Evolutionary conservation across 768 basidiomycete genomes (phyloP).

Genomic region (Hericium coralloides): DNA sequence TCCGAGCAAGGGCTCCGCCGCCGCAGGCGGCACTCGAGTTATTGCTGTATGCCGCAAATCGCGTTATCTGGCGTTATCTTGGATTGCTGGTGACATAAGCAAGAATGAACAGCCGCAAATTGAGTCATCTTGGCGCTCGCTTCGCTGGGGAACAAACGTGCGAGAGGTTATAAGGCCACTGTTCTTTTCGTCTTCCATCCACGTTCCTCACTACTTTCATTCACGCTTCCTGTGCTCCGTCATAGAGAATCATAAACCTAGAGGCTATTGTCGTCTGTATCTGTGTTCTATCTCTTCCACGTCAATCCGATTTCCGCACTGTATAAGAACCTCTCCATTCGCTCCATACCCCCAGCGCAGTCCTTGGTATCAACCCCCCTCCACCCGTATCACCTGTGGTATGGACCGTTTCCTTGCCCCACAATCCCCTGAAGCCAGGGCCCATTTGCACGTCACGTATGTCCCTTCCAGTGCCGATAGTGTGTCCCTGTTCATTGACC

Average conservation of each 20-base stretch:
- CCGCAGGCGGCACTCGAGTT: too few species aligned
- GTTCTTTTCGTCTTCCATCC: not conserved
- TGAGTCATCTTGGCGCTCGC: slow-evolving; percentile 2
- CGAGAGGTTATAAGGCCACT: slow-evolving; percentile 9
- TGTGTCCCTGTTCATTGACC: slow-evolving; percentile 7
- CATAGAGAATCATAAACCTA: not conserved
- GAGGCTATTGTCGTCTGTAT: not conserved
- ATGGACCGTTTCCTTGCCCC: slow-evolving; percentile 74
- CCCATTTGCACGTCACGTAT: slow-evolving; percentile 61
- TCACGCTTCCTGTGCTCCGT: not conserved
- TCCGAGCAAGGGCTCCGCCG: too few species aligned
- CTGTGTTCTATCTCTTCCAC: not conserved
- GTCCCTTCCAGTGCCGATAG: slow-evolving; percentile 15
- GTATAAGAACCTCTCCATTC: not conserved
- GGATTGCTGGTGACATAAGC: not conserved
- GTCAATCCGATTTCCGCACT: not conserved
- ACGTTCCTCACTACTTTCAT: slow-evolving; percentile 8
- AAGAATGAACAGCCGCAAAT: not conserved
- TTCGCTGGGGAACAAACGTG: slow-evolving; percentile 9
- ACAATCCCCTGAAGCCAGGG: slow-evolving; percentile 63
- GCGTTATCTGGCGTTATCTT: not conserved
- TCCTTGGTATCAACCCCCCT: too few species aligned
- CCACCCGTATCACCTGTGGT: too few species aligned
- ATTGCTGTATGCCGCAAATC: too few species aligned
- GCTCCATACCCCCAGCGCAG: too few species aligned